Evolutionary conservation across 228 moss, liverwort and hornwort genomes (phyloP), one percentile per base, ranked within the genome.

Genomic region (Sphagnum magellanicum): DNA sequence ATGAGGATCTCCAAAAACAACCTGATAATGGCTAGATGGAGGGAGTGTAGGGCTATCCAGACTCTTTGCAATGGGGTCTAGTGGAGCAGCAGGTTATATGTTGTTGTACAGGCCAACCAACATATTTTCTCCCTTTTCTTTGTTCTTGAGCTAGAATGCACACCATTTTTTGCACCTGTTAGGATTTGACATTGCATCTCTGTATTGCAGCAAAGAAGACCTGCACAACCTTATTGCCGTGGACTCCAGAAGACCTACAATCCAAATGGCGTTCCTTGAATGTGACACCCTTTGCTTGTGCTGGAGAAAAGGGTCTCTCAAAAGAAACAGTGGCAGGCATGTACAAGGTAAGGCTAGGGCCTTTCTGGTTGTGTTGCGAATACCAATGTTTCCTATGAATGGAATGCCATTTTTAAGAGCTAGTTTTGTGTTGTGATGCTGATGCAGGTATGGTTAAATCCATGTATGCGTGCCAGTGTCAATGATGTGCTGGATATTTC

Each of bases 381-480:
- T 59, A 3, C 32, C 32, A 32, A 32, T 32, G 32, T 0, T 32
- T 32, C 32, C 32, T 32, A 32, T 32, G 32, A 32, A 32, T 32
- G 32, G 32, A 32, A 32, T 32, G 32, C 32, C 32, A 32, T 32
- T 32, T 32, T 32, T 32, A 32, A 32, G 32, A 32, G 32, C 32
- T 32, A 32, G 32, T 32, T 32, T 32, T 32, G 32, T 32, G 32
- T 32, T 32, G 32, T 32, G 32, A 32, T 32, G 32, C 32, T 32
- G 32, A 32, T 50, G 70, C 91, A 96, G 95, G 88, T 77, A 52
- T 96, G 92, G 92, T 78, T 84, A 63, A 96, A 96, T 74, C 92
- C 95, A 59, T 96, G 91, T 68, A 85, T 92, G 91, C 93, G 84
- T 75, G 82, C 84, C 62, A 83, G 77, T 63, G 81, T 66, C 65